Evolutionary conservation across 495 filamentous ascomycete genomes (phyloP).

Genomic region (Mytilinidion resinicola): DNA sequence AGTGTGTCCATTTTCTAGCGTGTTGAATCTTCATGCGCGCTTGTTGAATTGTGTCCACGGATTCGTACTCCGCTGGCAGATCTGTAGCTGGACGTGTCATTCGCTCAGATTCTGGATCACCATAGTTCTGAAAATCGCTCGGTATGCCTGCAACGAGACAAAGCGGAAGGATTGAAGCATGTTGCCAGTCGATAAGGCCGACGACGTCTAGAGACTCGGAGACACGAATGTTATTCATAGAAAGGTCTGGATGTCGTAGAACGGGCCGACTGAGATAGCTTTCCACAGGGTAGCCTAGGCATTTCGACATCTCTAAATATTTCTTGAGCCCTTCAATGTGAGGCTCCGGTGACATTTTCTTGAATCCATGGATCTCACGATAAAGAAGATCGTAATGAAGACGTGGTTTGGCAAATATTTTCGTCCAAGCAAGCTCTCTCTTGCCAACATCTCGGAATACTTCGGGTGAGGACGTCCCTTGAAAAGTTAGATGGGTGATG

Average conservation of each 20-base stretch:
- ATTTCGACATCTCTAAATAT: too few relatives aligned
- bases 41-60: conserved; percentile 6
- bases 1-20: conserved; percentile 7
- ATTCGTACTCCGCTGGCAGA: conserved; percentile 7
- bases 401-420: too few relatives aligned
- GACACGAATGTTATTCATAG: conserved; percentile 35
- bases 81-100: conserved; percentile 10
- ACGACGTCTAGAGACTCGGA: conserved; percentile 29
- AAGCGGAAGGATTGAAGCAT: conserved; percentile 31
- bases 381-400: too few relatives aligned
- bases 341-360: too few relatives aligned
- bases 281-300: too few relatives aligned
- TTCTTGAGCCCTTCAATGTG: too few relatives aligned
- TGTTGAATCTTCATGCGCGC: conserved; percentile 5
- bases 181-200: conserved; percentile 37
- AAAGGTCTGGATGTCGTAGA: conserved; percentile 35
- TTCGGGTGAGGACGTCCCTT: too few relatives aligned
- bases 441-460: too few relatives aligned
- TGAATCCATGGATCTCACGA: too few relatives aligned
- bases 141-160: conserved; percentile 34
- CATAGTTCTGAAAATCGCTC: conserved; percentile 32
- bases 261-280: conserved; percentile 25
- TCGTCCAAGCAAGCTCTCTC: too few relatives aligned
- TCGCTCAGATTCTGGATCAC: conserved; percentile 10
- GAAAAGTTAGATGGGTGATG: too few relatives aligned